Conservation (phyloP, 1,284 basidiomycete genomes). For the Porodaedalea pini region DNA sequence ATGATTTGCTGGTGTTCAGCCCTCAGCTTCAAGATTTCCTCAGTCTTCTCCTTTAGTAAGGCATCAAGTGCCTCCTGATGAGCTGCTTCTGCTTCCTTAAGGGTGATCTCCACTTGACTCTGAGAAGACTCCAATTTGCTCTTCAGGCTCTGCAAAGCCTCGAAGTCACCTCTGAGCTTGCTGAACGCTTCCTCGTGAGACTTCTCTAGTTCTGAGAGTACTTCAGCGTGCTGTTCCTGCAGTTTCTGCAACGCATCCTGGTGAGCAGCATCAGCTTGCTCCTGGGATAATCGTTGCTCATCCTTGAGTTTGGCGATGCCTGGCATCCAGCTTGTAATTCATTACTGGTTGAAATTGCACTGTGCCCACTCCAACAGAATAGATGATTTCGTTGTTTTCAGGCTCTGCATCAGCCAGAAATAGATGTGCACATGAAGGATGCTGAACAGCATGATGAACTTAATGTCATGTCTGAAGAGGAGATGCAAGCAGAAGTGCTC, state of each 20-base stretch:
- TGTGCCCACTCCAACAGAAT: too few species aligned
- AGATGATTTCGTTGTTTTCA: too few species aligned
- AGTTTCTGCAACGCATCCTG: conserved; percentile 44
- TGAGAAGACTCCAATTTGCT: conserved; percentile 13
- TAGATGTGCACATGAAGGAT: too few species aligned
- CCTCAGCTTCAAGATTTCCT: conserved; percentile 39
- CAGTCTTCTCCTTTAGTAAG: conserved; percentile 26
- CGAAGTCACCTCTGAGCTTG: conserved; percentile 22
- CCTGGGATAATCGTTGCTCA: conserved; percentile 17
- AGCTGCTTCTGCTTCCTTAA: conserved; percentile 18
- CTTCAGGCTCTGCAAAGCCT: conserved; percentile 26
- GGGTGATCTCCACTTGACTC: conserved; percentile 2
- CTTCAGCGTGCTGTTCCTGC: conserved; percentile 53
- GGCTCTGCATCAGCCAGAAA: too few species aligned
- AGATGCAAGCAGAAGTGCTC: too few species aligned
- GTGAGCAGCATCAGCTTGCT: conserved; percentile 29
- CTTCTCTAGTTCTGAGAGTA: conserved; percentile 46
- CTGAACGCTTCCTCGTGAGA: conserved; percentile 53
- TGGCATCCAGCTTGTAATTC: too few species aligned
- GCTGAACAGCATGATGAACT: too few species aligned
- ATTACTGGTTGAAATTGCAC: too few species aligned
- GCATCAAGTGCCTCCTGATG: conserved; percentile 28
- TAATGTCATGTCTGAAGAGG: too few species aligned
- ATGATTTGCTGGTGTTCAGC: conserved; percentile 46
- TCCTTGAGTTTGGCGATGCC: conserved; percentile 45